Conservation (phyloP, 1,284 basidiomycete species). For the Cryptococcus sp. region DNA sequence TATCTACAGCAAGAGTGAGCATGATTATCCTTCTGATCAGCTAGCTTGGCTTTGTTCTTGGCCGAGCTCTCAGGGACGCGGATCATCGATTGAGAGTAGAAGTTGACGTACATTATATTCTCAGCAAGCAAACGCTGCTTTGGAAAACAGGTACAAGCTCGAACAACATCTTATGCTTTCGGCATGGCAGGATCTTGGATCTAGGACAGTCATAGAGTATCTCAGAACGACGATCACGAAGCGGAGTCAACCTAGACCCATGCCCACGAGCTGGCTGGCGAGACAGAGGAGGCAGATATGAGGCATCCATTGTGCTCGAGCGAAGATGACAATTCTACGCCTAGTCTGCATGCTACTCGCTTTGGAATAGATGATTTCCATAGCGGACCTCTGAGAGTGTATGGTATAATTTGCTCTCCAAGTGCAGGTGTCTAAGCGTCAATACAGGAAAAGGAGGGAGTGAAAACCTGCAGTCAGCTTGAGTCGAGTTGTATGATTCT, state of each 20-base stretch:
- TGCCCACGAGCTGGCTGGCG: constrained; percentile 62
- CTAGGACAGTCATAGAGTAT: constrained; percentile 62
- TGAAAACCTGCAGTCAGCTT: too few species aligned
- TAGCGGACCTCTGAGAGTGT: too few species aligned
- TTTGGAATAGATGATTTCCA: too few species aligned
- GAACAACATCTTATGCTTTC: constrained; percentile 80
- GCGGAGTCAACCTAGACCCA: constrained; percentile 52
- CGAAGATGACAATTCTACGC: too few species aligned
- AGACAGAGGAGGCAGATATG: constrained; percentile 56
- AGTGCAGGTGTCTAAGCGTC: too few species aligned
- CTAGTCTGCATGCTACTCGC: too few species aligned
- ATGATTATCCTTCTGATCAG: neutral
- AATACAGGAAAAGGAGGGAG: too few species aligned
- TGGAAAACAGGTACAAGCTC: constrained; percentile 64
- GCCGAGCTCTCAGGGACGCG: constrained; percentile 3
- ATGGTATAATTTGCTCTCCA: too few species aligned
- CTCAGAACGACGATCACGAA: constrained; percentile 34
- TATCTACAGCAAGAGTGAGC: constrained; percentile 61
- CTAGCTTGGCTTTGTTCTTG: neutral
- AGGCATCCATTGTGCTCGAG: neutral
- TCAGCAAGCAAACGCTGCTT: constrained; percentile 55
- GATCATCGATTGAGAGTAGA: too few species aligned
- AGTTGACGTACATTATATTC: neutral
- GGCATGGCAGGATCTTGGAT: constrained; percentile 68
- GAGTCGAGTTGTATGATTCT: too few species aligned